Evolutionary conservation across 2,329 filamentous ascomycete genomes (phyloP), one percentile per base, ranked within the genome.

Genomic region (Pyricularia sp.): DNA sequence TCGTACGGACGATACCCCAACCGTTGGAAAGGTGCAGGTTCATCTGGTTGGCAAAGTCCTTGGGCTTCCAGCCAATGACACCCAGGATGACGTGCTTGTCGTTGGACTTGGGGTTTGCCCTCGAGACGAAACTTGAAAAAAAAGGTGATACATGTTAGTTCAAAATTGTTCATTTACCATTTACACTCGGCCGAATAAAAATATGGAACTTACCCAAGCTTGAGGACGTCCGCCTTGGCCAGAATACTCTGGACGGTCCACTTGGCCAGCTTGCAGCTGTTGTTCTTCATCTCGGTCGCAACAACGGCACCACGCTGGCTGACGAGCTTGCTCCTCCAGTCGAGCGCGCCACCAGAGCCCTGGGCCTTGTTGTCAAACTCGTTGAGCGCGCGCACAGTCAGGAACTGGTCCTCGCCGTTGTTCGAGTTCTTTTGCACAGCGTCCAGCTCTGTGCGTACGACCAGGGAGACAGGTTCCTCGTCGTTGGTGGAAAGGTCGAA

Each of bases 211-310:
- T 82, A 93, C 89, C 91, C 94, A 76, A 99, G 87, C 83, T 97
- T 99, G 92, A 99, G 97, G 70, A 92, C 83, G 75, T 99, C 94
- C n/a, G 94, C 93, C 80, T 93, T 93, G 75, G 93, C 93, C 66
- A 99, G 86, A 73, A 99, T 97, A 74, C 89, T 91, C 82, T 99
- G 94, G 59, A 93, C 91, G 35, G 94, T 96, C 94, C 94, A 99
- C 76, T 94, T 84, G 66, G 94, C 94, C 68, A 99, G 88, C 83
- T 99, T 99, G 89, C 91, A 96, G 74, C 88, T 92, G 85, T 99
- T 99, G 86, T 99, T 99, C 90, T 99, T 99, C 94, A 99, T 99
- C 82, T 99, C 94, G 13, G 94, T 99, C 24, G 94, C 94, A 30
- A 99, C 90, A 59, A 99, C 93, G 65, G 94, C 94, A 86, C 94